A percentile compares a stretch with the other conserved stretches of the same genome.
phyloP scores from a whole-genome alignment of 257 asterid species.

The Avicennia marina region DNA sequence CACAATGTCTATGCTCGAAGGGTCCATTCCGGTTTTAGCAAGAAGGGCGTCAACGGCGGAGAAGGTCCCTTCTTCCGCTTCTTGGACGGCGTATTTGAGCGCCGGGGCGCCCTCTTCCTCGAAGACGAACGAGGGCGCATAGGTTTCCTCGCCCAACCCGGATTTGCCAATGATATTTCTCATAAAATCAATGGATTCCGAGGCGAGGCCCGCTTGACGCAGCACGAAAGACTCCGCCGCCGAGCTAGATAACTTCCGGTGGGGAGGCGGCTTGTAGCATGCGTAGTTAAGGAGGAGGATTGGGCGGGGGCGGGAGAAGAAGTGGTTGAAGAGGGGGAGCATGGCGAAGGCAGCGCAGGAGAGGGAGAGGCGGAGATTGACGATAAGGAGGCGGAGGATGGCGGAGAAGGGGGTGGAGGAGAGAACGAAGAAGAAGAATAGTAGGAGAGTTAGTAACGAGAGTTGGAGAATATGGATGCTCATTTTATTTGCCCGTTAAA shows the following conservation, averaged over 20 bases:
- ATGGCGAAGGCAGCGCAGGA: conserved; percentile 13
- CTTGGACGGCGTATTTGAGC: conserved; percentile 44
- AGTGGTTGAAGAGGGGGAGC: conserved; percentile 19
- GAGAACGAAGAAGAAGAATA: conserved; percentile 30
- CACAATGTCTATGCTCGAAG: conserved; percentile 38
- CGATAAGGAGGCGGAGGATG: conserved; percentile 24
- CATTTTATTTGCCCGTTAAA: too few relatives aligned
- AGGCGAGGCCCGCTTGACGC: conserved; percentile 14
- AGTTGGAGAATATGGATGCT: conserved; percentile 27
- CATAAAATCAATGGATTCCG: conserved; percentile 44
- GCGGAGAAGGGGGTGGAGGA: conserved; percentile 29
- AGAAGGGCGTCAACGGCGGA: conserved; percentile 46
- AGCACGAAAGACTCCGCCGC: conserved; percentile 43
- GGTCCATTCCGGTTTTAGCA: conserved; percentile 36
- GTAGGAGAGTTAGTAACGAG: conserved; percentile 36
- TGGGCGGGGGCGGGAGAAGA: conserved; percentile 29
- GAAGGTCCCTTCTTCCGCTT: conserved; percentile 57
- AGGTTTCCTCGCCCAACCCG: conserved; percentile 62
- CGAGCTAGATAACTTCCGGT: conserved; percentile 36
- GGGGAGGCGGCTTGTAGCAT: conserved; percentile 59
- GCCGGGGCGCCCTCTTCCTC: conserved; percentile 26
- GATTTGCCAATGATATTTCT: conserved; percentile 45
- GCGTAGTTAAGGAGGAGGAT: conserved; percentile 48
- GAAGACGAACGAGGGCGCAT: conserved; percentile 58
- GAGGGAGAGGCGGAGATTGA: conserved; percentile 26